Conservation (phyloP, 1,284 basidiomycete genomes). For the Earliella scabrosa region DNA sequence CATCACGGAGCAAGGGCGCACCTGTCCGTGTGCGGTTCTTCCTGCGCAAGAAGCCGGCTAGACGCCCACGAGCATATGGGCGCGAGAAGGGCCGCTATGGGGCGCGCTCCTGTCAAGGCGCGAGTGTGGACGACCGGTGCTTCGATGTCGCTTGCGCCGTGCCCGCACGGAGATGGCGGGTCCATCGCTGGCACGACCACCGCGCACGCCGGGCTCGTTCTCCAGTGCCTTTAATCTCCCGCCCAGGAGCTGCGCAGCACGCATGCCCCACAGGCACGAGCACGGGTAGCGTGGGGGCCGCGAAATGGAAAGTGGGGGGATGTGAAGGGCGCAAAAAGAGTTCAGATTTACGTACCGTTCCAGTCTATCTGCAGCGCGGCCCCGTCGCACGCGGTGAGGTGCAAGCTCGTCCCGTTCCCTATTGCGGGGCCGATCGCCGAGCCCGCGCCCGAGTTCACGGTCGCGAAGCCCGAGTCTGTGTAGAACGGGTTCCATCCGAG, state of each 20-base stretch:
- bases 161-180: not conserved
- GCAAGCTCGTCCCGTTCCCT: slow-evolving; percentile 60
- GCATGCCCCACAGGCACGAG: no score
- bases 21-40: not conserved
- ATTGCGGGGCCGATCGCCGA: slow-evolving; percentile 35
- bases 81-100: not conserved
- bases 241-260: no score
- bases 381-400: slow-evolving; percentile 60
- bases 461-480: slow-evolving; percentile 50
- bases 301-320: not conserved
- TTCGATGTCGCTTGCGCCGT: slow-evolving; percentile 5
- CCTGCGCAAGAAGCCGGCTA: not conserved
- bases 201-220: slow-evolving; percentile 10
- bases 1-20: not conserved
- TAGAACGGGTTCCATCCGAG: slow-evolving; percentile 70
- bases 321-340: not conserved
- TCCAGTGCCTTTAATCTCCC: no score
- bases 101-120: not conserved
- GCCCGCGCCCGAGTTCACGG: slow-evolving; percentile 26
- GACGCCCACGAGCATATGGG: slow-evolving; percentile 6
- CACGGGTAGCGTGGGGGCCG: no score
- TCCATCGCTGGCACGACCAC: slow-evolving; percentile 1
- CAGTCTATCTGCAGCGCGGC: slow-evolving; percentile 60
- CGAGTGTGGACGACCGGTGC: not conserved
- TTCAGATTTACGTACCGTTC: slow-evolving; percentile 55